Evolutionary conservation across 495 filamentous ascomycete genomes (phyloP), one percentile per base, ranked within the genome.

Genomic region (Sporormia fimetaria): DNA sequence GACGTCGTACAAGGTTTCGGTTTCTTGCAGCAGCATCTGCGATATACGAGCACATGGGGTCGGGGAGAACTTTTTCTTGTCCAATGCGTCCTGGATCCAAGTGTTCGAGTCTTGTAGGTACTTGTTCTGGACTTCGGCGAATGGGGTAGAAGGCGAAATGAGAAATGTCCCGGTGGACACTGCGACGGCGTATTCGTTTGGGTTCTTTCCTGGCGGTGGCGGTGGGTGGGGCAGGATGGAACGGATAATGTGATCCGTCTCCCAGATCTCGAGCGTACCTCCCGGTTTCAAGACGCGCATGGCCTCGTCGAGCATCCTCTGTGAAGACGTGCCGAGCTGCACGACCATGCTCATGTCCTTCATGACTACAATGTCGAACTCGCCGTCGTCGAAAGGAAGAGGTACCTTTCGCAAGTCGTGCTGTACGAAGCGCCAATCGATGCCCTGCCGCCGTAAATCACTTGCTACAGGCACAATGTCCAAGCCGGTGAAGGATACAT

Each of bases 331-430:
- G 12, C 74, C 74, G 23, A 73, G 59, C 9, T 70, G 58, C 17
- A 59, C 71, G 40, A 74, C 77, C 58, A 92, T 69, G 27, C 75
- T 76, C 49, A 87, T 66, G 58, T 94, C 87, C 58, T 94, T 93
- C 39, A 87, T 73, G 65, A 94, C 85, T 39, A 96, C 74, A 15
- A 93, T 70, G 55, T 94, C 86, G 58, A 94, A 96, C 57, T 85
- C 81, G 16, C 70, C 75, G 44, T 87, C 82, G 4, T 75, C 68
- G 42, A 94, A 87, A 2, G 88, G 88, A 30, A 88, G 65, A 2
- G 83, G 81, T 0, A 71, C 54, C 44, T 71, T 72, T 37, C 85
- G 80, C 40, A 90, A 52, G 60, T 94, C 85, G 57, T 92, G 85
- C 59, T 83, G 84, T 33, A 90, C 76, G 53, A 92, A 94, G 11